Percentiles rank a stretch among this genome's conserved stretches.
phyloP scores from a whole-genome alignment of 352 stramenopile species.

The Globisporangium yorkense region DNA sequence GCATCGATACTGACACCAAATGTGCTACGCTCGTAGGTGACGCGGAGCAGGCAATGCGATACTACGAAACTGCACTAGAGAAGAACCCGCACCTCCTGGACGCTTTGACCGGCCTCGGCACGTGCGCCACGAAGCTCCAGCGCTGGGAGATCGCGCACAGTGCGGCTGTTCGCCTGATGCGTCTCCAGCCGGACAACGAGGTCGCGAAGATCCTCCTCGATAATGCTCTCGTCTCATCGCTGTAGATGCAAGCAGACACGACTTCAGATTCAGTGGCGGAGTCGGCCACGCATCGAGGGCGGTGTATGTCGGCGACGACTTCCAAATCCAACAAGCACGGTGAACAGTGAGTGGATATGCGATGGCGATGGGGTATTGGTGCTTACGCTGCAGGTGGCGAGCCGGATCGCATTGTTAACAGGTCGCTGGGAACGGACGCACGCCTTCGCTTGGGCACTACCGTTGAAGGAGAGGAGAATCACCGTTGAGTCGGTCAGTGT shows the following conservation, averaged over 20 bases:
- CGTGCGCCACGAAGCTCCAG: slow-evolving; percentile 60
- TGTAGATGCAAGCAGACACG: slow-evolving; percentile 18
- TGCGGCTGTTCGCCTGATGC: slow-evolving; percentile 44
- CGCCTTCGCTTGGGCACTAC: background rate
- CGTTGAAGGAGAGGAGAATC: background rate
- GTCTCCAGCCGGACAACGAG: slow-evolving; percentile 64
- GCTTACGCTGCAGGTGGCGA: too few species aligned
- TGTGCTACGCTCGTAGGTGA: slow-evolving; percentile 26
- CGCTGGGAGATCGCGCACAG: slow-evolving; percentile 56
- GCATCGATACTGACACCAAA: too few species aligned
- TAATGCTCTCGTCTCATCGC: slow-evolving; percentile 48
- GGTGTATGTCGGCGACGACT: too few species aligned
- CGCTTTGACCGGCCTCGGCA: slow-evolving; percentile 65
- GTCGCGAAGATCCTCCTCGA: slow-evolving; percentile 54
- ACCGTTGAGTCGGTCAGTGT: background rate
- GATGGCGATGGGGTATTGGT: too few species aligned
- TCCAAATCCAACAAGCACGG: too few species aligned
- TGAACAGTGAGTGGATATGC: too few species aligned
- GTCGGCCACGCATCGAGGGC: too few species aligned
- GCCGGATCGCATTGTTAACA: background rate
- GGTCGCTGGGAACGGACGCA: background rate
- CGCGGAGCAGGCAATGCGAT: slow-evolving; percentile 31
- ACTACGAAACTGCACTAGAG: slow-evolving; percentile 58
- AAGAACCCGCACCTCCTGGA: slow-evolving; percentile 70
- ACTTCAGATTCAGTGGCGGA: too few species aligned